Percentiles rank a stretch among this genome's conserved stretches.
These are phyloP conservation scores for Grosmannia clavigera DNA, from an alignment of 2,329 filamentous ascomycete genomes.

Conservation along the genomic window DNA sequence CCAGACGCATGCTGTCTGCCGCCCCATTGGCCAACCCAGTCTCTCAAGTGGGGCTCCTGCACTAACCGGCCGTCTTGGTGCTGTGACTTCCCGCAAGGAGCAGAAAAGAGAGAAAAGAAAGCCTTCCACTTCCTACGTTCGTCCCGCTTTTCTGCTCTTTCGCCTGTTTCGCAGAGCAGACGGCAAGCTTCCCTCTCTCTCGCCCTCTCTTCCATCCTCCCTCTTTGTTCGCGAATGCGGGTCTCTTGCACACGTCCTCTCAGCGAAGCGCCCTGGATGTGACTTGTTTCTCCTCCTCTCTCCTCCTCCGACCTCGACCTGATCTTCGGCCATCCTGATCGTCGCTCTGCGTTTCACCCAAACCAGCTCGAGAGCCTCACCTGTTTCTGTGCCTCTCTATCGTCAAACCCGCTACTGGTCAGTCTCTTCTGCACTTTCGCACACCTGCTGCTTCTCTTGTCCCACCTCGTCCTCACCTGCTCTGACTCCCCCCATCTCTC, in stretches of 20 bases:
- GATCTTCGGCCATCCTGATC: neutral
- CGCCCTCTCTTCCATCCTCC: neutral
- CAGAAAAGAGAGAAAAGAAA: neutral
- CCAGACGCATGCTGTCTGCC: neutral
- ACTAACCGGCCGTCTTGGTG: neutral
- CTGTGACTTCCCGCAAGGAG: neutral
- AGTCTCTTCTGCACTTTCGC: neutral
- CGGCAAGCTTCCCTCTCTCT: neutral
- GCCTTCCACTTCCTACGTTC: neutral
- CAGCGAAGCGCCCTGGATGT: neutral
- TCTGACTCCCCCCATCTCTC: neutral
- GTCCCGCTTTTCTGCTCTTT: constrained; percentile 5
- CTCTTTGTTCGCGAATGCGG: neutral
- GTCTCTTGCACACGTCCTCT: neutral
- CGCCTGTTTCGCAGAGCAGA: constrained; percentile 5
- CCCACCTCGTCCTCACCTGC: neutral
- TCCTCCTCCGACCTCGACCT: neutral
- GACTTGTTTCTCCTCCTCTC: neutral
- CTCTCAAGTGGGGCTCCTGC: neutral
- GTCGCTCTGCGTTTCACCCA: too few species aligned
- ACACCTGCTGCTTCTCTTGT: neutral
- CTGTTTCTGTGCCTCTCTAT: too few species aligned
- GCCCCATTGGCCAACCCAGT: neutral
- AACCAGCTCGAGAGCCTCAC: too few species aligned
- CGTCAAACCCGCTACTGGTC: too few species aligned